A percentile compares a stretch with the other conserved stretches of the same genome.
Evolutionary conservation across 768 basidiomycete genomes (phyloP).

Genomic region (Suillus variegatus): DNA sequence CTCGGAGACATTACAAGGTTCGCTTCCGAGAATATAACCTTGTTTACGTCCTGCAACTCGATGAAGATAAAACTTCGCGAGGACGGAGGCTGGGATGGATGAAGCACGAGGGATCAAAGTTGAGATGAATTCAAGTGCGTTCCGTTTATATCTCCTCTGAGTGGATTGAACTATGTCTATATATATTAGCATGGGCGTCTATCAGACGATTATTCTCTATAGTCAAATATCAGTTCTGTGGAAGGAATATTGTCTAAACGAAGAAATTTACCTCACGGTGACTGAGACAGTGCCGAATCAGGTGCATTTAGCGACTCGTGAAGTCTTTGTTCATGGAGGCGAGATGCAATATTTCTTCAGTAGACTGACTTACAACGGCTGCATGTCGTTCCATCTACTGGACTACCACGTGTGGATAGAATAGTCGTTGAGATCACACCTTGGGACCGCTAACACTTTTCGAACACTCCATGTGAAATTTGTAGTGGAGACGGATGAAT

Average conservation of each 20-base stretch:
- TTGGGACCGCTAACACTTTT: neutral
- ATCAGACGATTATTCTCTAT: constrained; percentile 87
- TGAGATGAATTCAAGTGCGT: constrained; percentile 90
- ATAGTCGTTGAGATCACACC: neutral
- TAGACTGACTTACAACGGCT: neutral
- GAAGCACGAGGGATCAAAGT: constrained; percentile 37
- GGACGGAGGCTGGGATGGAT: neutral
- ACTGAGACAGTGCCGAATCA: constrained; percentile 95
- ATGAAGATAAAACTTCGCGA: constrained; percentile 75
- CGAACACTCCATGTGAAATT: neutral
- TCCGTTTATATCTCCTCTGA: constrained; percentile 93
- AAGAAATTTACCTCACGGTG: constrained; percentile 61
- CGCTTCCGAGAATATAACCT: constrained; percentile 70
- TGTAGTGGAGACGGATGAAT: neutral
- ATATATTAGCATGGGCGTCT: constrained; percentile 93
- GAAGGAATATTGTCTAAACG: neutral
- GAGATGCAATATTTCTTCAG: neutral
- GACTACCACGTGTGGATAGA: neutral
- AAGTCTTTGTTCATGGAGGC: neutral
- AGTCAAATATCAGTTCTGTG: constrained; percentile 11
- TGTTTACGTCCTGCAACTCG: constrained; percentile 90
- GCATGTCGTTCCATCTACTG: neutral
- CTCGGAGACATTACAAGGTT: constrained; percentile 85
- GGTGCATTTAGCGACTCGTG: neutral
- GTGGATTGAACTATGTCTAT: constrained; percentile 84